These are phyloP conservation scores for Ophiocordyceps camponoti-leonardi DNA, from an alignment of 2,329 filamentous ascomycete species.

Conservation along the genomic window DNA sequence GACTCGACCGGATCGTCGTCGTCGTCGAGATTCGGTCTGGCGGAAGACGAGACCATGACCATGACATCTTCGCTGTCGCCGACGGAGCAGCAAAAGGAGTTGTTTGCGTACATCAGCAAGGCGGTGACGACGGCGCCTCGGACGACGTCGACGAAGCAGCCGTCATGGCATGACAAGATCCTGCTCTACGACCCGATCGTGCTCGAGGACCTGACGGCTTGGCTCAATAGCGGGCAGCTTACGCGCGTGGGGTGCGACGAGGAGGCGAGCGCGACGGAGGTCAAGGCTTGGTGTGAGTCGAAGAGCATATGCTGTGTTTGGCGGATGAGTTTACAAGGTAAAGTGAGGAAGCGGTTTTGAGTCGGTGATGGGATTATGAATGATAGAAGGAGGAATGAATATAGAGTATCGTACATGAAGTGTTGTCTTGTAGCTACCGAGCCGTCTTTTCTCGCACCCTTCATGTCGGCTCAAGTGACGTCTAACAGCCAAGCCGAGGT, in stretches of 20 bases:
- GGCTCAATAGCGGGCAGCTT: constrained; percentile 61
- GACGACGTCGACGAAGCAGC: constrained; percentile 28
- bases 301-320: constrained; percentile 73
- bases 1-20: constrained; percentile 18
- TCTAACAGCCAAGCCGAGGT: too few relatives aligned
- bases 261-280: constrained; percentile 44
- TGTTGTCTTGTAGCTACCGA: too few relatives aligned
- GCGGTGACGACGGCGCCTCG: constrained; percentile 34
- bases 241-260: constrained; percentile 45
- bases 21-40: constrained; percentile 23
- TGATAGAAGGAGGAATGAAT: too few relatives aligned
- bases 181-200: constrained; percentile 84
- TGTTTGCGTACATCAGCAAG: constrained; percentile 36
- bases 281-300: constrained; percentile 81
- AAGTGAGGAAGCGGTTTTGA: constrained; percentile 30
- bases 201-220: constrained; percentile 67
- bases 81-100: constrained; percentile 21
- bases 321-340: constrained; percentile 37
- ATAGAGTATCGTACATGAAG: background rate
- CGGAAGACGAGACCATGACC: constrained; percentile 27
- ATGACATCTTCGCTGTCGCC: constrained; percentile 20
- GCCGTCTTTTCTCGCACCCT: too few relatives aligned
- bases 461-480: too few relatives aligned
- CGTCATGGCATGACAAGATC: constrained; percentile 84
- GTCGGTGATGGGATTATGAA: background rate